These are phyloP conservation scores for Hypomontagnella monticulosa DNA, from an alignment of 495 filamentous ascomycete genomes.

Conservation along the genomic window DNA sequence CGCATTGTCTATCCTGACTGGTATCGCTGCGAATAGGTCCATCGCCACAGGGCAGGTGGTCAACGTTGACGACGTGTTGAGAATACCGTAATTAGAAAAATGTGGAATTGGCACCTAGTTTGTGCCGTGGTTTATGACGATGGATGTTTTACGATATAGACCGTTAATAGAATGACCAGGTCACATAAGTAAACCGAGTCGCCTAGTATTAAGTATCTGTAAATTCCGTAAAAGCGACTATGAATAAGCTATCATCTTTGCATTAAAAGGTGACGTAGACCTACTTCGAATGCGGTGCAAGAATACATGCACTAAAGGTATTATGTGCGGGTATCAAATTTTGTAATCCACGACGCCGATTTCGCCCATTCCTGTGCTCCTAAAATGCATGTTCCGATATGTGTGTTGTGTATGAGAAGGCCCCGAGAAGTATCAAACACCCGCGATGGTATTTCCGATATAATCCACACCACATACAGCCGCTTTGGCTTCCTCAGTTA, in stretches of 20 bases:
- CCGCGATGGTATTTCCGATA: constrained; percentile 55
- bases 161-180: background rate
- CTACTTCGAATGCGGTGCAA: constrained; percentile 6
- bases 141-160: constrained; percentile 10
- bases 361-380: constrained; percentile 1
- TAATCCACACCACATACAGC: constrained; percentile 58
- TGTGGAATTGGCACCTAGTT: background rate
- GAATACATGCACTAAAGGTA: constrained; percentile 1
- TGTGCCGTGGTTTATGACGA: constrained; percentile 1
- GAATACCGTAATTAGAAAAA: constrained; percentile 40
- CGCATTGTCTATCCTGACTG: constrained; percentile 64
- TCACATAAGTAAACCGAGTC: background rate
- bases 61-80: constrained; percentile 55
- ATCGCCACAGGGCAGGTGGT: constrained; percentile 63
- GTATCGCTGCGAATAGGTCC: constrained; percentile 66
- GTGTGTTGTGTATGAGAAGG: background rate
- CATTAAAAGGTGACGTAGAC: background rate
- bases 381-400: constrained; percentile 6
- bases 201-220: background rate
- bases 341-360: constrained; percentile 14
- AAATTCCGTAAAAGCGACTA: background rate
- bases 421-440: constrained; percentile 35
- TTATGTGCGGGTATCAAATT: constrained; percentile 32
- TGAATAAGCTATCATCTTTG: constrained; percentile 7
- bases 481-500: constrained; percentile 52